Evolutionary conservation across 345 rosid species (phyloP).

Genomic region (Heritiera fomes): DNA sequence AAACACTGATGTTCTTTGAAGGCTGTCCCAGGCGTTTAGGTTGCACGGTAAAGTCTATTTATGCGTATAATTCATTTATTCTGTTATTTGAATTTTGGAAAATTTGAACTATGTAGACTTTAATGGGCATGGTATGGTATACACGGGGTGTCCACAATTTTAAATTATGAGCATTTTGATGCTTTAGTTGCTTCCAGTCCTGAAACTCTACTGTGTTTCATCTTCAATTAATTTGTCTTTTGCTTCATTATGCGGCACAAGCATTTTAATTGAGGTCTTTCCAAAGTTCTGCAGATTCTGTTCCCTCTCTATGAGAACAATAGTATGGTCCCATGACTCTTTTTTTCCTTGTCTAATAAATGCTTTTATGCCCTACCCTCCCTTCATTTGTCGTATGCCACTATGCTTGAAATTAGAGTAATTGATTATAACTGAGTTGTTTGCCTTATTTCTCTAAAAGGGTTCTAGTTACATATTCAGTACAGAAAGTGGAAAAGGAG

Average conservation of each 20-base stretch:
- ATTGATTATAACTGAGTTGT: background rate
- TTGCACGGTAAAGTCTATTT: constrained; percentile 74
- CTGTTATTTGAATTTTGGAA: constrained; percentile 9
- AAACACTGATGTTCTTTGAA: constrained; percentile 97
- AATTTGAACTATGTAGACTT: background rate
- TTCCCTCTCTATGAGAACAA: constrained; percentile 1
- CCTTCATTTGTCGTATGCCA: background rate
- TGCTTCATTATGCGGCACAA: constrained; percentile 15
- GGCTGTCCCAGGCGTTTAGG: constrained; percentile 98
- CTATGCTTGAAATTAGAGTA: background rate
- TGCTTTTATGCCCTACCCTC: background rate
- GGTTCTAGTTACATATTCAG: constrained; percentile 1
- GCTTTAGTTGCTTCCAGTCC: background rate
- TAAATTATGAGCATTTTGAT: constrained; percentile 3
- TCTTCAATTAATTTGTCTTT: background rate
- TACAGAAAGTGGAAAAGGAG: constrained; percentile 1
- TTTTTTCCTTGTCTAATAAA: background rate
- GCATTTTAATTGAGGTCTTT: background rate
- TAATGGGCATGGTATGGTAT: background rate
- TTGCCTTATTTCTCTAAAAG: background rate
- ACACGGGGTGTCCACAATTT: background rate
- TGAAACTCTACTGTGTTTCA: background rate
- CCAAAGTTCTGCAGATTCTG: background rate
- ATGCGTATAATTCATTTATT: background rate
- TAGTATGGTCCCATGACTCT: background rate